Evolutionary conservation across 805 yeast genomes (phyloP), one percentile per base, ranked within the genome.

Genomic region (Teunomyces funiuensis): DNA sequence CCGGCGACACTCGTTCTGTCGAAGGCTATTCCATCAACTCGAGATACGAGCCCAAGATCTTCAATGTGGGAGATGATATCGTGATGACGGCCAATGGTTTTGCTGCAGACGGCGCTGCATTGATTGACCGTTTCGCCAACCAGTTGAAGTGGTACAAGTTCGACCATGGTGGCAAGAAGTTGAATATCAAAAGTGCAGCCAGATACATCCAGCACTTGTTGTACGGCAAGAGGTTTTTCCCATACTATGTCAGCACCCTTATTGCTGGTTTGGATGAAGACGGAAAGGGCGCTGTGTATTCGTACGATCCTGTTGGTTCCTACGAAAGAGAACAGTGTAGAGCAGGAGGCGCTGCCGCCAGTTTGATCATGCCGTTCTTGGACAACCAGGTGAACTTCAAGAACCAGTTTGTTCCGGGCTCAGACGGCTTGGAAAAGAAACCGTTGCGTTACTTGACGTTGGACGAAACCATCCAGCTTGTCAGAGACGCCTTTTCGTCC

Each of bases 1-100:
- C 99, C 0, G 98, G 98, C 34, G 99, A 93, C 64, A 93, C 99
- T n/a, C 84, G 99, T 73, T 95, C 86, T 58, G 88, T 96, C 4
- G 83, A 85, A 14, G 99, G 97, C 16, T 93, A 89, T 68, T 82
- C 87, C 48, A 93, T 93, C 63, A 89, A 93, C 63, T 83, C 97
- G 7, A 82, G 99, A 59, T 83, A 85, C 63, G 93, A 88, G 63
- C 93, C 96, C 31, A 90, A 88, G 64, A 86, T 93, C 42, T 84
- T 87, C 55, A 79, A 83, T 52, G 85, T 88, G 44, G 98, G 97
- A 38, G 97, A 91, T 63, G 77, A 85, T 58, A 74, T 93, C 40
- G 77, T 86, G 50, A 77, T 93, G 69, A 82, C 95, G 2, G 97
- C 98, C 48, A 91, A 89, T 67, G 99, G 99, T 14, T 93, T 89